Conservation (phyloP, 257 asterid genomes). For the Gentiana straminea region DNA sequence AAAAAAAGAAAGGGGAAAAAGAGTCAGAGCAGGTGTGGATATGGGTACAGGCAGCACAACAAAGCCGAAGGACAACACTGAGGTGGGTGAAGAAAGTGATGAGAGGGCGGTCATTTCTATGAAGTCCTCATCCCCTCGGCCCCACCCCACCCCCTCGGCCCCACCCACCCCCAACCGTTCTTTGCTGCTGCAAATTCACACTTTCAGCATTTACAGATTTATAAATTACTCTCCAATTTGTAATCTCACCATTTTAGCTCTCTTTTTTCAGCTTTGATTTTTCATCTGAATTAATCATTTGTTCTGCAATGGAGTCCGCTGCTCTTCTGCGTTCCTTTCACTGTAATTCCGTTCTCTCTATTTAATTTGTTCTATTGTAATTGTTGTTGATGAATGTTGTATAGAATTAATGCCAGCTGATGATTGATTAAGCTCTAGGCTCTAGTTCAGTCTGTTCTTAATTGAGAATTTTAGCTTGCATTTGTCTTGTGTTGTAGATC, state of each 20-base stretch:
- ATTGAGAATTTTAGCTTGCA: background rate
- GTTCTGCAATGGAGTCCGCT: conserved; percentile 55
- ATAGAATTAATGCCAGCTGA: background rate
- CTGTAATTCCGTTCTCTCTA: conserved; percentile 26
- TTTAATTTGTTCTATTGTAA: background rate
- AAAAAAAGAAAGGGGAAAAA: background rate
- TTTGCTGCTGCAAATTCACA: conserved; percentile 5
- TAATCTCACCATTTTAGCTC: background rate
- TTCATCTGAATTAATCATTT: conserved; percentile 16
- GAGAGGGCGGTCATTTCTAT: conserved; percentile 46
- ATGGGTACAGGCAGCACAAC: background rate
- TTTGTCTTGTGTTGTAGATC: conserved; percentile 4
- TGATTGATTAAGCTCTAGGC: conserved; percentile 7
- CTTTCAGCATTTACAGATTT: conserved; percentile 5
- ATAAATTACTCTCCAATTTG: conserved; percentile 14
- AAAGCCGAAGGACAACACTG: background rate
- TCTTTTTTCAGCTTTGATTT: conserved; percentile 2
- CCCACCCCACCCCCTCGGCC: conserved; percentile 4
- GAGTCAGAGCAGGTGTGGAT: conserved; percentile 11
- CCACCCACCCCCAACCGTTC: conserved; percentile 7
- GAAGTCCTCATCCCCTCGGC: conserved; percentile 9
- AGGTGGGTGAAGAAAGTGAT: conserved; percentile 52
- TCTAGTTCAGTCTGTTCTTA: background rate
- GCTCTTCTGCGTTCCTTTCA: conserved; percentile 61
- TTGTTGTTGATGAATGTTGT: background rate